A percentile compares a stretch with the other conserved stretches of the same genome.
These are phyloP conservation scores for Solidago caesia DNA, from an alignment of 129 eudicot species.

Conservation along the genomic window DNA sequence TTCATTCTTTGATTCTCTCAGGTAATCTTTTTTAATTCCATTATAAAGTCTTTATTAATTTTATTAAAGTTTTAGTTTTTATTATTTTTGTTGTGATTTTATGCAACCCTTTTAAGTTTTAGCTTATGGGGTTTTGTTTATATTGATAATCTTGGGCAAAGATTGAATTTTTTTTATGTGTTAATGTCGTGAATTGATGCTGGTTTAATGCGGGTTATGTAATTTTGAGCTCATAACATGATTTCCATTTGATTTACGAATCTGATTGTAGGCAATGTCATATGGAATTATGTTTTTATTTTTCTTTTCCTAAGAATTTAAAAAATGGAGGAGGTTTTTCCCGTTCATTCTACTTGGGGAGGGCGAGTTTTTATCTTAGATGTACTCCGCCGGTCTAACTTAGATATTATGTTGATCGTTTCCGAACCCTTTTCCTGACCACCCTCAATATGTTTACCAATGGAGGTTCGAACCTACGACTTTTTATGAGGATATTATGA, in stretches of 20 bases:
- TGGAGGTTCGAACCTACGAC: too few relatives aligned
- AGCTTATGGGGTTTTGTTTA: conserved; percentile 18
- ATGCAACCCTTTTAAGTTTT: neutral
- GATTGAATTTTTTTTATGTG: neutral
- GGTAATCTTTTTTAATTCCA: neutral
- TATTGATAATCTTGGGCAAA: conserved; percentile 1
- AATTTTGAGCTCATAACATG: conserved; percentile 2
- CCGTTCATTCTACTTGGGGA: too few relatives aligned
- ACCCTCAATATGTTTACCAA: too few relatives aligned
- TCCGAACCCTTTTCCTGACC: too few relatives aligned
- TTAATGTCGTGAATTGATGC: neutral
- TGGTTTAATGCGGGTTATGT: neutral
- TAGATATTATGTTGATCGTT: too few relatives aligned
- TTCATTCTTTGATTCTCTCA: neutral
- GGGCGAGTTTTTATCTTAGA: too few relatives aligned
- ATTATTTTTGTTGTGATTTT: neutral
- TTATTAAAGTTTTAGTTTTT: neutral
- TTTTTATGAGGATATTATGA: neutral
- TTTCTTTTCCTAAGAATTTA: neutral
- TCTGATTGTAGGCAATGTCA: conserved; percentile 5
- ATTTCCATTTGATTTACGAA: neutral
- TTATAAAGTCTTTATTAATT: neutral
- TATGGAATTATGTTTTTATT: neutral
- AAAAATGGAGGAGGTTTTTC: too few relatives aligned
- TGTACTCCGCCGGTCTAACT: too few relatives aligned